These are phyloP conservation scores for Microsporum audouinii DNA, from an alignment of 2,329 filamentous ascomycete species.

Conservation along the genomic window DNA sequence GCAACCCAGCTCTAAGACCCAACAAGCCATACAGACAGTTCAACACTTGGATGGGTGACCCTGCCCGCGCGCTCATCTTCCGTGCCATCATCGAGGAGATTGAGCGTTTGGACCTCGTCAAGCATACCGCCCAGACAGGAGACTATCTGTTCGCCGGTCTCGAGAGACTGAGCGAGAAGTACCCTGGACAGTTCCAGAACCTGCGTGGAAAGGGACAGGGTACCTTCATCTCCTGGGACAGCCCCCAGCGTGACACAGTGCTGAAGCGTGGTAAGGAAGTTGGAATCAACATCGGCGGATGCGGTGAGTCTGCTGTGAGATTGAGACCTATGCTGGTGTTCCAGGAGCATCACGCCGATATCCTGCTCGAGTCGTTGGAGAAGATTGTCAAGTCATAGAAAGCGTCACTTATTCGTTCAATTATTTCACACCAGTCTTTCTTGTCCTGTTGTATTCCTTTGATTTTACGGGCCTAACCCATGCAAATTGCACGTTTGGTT, in stretches of 20 bases:
- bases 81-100: conserved; percentile 75
- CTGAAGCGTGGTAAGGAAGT: conserved; percentile 64
- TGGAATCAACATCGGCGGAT: conserved; percentile 80
- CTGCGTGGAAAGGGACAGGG: conserved; percentile 77
- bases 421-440: not conserved
- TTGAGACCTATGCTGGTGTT: conserved; percentile 86
- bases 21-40: conserved; percentile 95
- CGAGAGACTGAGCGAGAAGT: conserved; percentile 54
- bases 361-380: conserved; percentile 67
- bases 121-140: conserved; percentile 64
- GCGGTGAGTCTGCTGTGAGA: conserved; percentile 62
- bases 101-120: conserved; percentile 62
- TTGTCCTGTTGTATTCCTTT: not conserved
- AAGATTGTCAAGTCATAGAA: conserved; percentile 49
- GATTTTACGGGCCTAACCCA: not conserved
- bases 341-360: conserved; percentile 80
- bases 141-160: conserved; percentile 66
- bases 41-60: conserved; percentile 97
- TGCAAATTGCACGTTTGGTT: not conserved
- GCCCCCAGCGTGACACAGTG: conserved; percentile 66
- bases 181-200: conserved; percentile 68
- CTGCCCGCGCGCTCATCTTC: conserved; percentile 73
- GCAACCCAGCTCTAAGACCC: conserved; percentile 64
- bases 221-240: conserved; percentile 89
- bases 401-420: not conserved